Conservation (phyloP, 2,329 filamentous ascomycete species). For the Cytospora chrysosperma region DNA sequence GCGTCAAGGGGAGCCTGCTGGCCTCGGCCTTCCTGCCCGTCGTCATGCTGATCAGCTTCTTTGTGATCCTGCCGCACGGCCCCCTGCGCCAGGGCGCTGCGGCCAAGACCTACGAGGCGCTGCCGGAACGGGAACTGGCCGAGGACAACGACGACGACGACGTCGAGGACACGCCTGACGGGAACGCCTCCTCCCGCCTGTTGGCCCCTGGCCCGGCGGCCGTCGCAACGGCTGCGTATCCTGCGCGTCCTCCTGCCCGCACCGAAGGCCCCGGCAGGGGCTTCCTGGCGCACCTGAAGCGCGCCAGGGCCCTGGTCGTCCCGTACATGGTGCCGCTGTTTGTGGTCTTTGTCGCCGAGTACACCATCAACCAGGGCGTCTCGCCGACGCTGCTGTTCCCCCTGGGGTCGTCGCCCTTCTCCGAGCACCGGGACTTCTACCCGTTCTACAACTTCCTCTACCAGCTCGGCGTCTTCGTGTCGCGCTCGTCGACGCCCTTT, state of each 20-base stretch:
- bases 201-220: slow-evolving; percentile 46
- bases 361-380: slow-evolving; percentile 96
- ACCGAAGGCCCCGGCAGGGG: slow-evolving; percentile 33
- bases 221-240: slow-evolving; percentile 41
- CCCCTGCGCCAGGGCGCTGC: slow-evolving; percentile 53
- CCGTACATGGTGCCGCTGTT: slow-evolving; percentile 87
- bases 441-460: slow-evolving; percentile 94
- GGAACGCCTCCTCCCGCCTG: slow-evolving; percentile 48
- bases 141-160: no score
- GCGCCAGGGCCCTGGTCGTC: slow-evolving; percentile 69
- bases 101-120: slow-evolving; percentile 53
- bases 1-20: slow-evolving; percentile 71
- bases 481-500: slow-evolving; percentile 86
- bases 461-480: slow-evolving; percentile 92
- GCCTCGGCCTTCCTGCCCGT: slow-evolving; percentile 75
- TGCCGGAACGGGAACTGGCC: slow-evolving; percentile 44
- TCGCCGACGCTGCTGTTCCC: slow-evolving; percentile 88
- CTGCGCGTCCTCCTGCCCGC: no score
- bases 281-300: slow-evolving; percentile 57
- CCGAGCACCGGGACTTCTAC: slow-evolving; percentile 82
- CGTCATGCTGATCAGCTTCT: slow-evolving; percentile 85
- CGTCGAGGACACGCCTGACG: slow-evolving; percentile 36
- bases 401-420: slow-evolving; percentile 71
- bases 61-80: slow-evolving; percentile 70
- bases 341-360: slow-evolving; percentile 92